Evolutionary conservation across 257 asterid species (phyloP), one percentile per base, ranked within the genome.

Genomic region (Petunia secreta): DNA sequence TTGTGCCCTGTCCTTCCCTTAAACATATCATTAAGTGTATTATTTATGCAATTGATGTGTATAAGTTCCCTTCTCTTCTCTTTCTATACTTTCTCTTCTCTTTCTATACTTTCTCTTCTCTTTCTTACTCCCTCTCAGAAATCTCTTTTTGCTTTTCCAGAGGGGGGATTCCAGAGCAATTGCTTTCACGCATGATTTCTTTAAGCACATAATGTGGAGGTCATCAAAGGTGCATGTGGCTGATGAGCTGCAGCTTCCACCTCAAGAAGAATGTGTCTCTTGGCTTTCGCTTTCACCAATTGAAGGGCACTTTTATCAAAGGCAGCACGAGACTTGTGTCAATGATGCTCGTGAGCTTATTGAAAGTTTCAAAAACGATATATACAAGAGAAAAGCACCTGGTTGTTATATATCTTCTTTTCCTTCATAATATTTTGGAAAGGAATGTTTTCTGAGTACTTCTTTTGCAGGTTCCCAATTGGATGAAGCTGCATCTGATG

Each of bases 241-340:
- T 83, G 97, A 92, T 48, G 99, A 95, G 85, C 84, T 95, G 55
- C 89, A 88, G 80, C 92, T 95, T 88, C 98, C 98, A 74, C 93
- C 93, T 57, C 99, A 93, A 84, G 98, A 93, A 83, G 98, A 95
- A 89, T 82, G 90, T 44, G 88, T 93, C 63, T 90, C 97, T 83
- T 95, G 97, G 98, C 95, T 95, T 75, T 86, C 90, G 48, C 90
- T 95, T 75, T 93, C 97, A 66, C 88, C 97, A 87, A 89, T 95
- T 81, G 99, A 95, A 86, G 91, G 89, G 86, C 99, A 95, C 84
- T 95, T 95, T 83, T 95, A 95, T 84, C 93, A 90, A 86, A 90
- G 94, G 88, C 99, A 95, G 84, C 96, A 95, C 64, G 98, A 93
- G 80, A 91, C 98, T 69, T 95, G 99, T 81, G 95, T 92, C 68